Evolutionary conservation across 2,329 filamentous ascomycete species (phyloP).

Genomic region (Lecanicillium sp.): DNA sequence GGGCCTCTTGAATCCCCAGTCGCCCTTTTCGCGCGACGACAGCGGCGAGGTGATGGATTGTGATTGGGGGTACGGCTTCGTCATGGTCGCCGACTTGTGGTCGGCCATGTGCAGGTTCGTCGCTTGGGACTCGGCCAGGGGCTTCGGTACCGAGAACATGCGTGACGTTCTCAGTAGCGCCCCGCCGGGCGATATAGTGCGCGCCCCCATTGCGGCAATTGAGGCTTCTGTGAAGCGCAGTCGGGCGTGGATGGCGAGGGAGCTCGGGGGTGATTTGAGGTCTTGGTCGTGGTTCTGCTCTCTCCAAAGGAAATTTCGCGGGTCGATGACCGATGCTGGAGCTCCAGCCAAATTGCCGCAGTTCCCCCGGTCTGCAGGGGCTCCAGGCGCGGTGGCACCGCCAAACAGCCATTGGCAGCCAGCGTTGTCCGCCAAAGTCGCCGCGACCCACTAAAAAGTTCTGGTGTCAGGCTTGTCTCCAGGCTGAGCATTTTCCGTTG

Average conservation of each 20-base stretch:
- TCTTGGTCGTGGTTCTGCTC: constrained; percentile 5
- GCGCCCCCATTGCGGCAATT: constrained; percentile 21
- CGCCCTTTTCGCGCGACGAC: constrained; percentile 65
- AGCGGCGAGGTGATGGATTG: constrained; percentile 74
- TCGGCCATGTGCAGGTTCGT: constrained; percentile 28
- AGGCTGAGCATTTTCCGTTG: not conserved
- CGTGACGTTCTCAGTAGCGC: constrained; percentile 77
- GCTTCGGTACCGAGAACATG: constrained; percentile 77
- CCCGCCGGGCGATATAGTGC: constrained; percentile 50
- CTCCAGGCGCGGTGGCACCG: not conserved
- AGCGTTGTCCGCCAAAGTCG: not conserved
- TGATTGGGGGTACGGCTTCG: constrained; percentile 69
- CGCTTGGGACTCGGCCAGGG: constrained; percentile 57
- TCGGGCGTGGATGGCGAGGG: constrained; percentile 14
- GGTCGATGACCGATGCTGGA: constrained; percentile 5
- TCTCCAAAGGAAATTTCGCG: constrained; percentile 24
- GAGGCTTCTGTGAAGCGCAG: constrained; percentile 20
- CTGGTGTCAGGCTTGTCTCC: not conserved
- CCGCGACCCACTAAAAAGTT: constrained; percentile 8
- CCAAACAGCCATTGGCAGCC: no score
- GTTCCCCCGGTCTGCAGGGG: constrained; percentile 9
- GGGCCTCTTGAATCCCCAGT: constrained; percentile 88
- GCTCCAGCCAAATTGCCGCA: constrained; percentile 8
- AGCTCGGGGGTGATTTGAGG: constrained; percentile 11
- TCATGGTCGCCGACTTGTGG: constrained; percentile 39